A percentile compares a stretch with the other conserved stretches of the same genome.
phyloP scores from a whole-genome alignment of 2,329 filamentous ascomycete genomes.

The Cordyceps pruinosa region DNA sequence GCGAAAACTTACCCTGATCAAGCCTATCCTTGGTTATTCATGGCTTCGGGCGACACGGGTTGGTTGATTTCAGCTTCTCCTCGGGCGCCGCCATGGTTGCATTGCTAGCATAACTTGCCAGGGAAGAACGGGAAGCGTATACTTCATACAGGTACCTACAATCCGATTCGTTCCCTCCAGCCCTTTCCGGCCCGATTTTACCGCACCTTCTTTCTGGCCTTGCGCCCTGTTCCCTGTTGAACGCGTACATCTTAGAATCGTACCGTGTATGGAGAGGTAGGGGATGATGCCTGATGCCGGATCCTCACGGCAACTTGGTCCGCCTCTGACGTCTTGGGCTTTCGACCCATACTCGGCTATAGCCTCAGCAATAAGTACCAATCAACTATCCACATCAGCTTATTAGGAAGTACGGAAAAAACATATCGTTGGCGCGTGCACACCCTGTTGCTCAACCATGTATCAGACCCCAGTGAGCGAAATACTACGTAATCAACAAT shows the following conservation, averaged over 20 bases:
- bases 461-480: not conserved
- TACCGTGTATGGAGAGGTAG: not conserved
- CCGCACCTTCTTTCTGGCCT: not conserved
- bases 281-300: not conserved
- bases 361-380: not conserved
- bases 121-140: not conserved
- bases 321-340: not conserved
- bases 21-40: no score
- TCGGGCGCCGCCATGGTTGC: not conserved
- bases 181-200: not conserved
- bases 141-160: no score
- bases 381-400: not conserved
- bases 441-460: not conserved
- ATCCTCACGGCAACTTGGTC: not conserved
- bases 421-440: not conserved
- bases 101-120: not conserved
- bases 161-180: not conserved
- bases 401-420: not conserved
- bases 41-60: not conserved
- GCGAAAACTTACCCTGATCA: not conserved
- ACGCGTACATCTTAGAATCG: not conserved
- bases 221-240: not conserved
- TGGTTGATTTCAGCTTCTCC: not conserved
- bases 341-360: not conserved
- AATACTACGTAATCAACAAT: no score